A percentile compares a stretch with the other conserved stretches of the same genome.
phyloP scores from a whole-genome alignment of 345 rosid species.

The Gossypium bickii region DNA sequence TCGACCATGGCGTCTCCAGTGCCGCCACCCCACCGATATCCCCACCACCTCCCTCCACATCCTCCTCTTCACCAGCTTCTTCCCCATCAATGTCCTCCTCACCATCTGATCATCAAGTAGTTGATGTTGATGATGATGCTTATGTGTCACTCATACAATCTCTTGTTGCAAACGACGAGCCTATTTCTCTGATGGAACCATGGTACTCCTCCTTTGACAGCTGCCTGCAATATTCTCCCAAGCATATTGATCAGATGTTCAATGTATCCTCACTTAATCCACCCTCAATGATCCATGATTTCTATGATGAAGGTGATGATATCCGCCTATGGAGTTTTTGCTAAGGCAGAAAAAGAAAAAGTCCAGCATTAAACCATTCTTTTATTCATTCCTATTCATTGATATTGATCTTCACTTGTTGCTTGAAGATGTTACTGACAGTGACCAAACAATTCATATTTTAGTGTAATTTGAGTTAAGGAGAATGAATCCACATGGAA shows the following conservation, averaged over 20 bases:
- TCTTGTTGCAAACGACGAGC: constrained; percentile 24
- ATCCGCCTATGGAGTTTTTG: constrained; percentile 83
- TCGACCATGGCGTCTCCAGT: constrained; percentile 9
- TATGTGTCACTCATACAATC: constrained; percentile 35
- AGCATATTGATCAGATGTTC: constrained; percentile 52
- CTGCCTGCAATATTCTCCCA: constrained; percentile 34
- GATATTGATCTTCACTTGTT: constrained; percentile 16
- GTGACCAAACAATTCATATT: constrained; percentile 17
- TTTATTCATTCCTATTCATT: constrained; percentile 22
- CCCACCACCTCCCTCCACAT: constrained; percentile 24
- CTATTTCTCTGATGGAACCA: constrained; percentile 35
- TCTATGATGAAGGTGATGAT: constrained; percentile 62
- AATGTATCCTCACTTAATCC: constrained; percentile 34
- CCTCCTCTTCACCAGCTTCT: constrained; percentile 30
- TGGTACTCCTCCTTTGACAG: constrained; percentile 52
- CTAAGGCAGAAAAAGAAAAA: constrained; percentile 11
- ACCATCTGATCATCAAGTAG: constrained; percentile 29
- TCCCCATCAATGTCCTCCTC: constrained; percentile 46
- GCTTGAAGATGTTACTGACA: constrained; percentile 39
- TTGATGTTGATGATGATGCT: constrained; percentile 48
- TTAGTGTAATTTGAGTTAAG: constrained; percentile 5
- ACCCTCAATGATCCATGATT: constrained; percentile 43
- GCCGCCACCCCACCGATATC: constrained; percentile 21
- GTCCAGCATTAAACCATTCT: constrained; percentile 5
- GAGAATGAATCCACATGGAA: not conserved